Conservation (phyloP, 169 alveolate species). For the Plasmodium blacklocki region DNA sequence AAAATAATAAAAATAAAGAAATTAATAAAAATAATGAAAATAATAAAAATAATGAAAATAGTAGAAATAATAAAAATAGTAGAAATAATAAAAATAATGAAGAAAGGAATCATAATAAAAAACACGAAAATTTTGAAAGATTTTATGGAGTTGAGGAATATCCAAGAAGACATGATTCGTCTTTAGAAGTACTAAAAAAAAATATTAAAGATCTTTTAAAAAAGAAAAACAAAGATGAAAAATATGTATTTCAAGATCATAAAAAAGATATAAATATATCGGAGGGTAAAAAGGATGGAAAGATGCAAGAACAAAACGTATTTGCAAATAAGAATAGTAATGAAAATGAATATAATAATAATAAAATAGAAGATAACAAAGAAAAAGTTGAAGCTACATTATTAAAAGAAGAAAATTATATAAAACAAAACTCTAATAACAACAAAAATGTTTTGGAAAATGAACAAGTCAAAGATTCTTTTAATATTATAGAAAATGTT, state of each 20-base stretch:
- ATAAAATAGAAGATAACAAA: too few relatives aligned
- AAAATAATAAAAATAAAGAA: neutral
- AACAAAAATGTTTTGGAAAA: too few relatives aligned
- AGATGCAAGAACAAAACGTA: too few relatives aligned
- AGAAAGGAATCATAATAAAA: neutral
- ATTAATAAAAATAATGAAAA: neutral
- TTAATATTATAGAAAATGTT: too few relatives aligned
- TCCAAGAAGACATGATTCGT: constrained; percentile 68
- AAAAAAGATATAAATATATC: constrained; percentile 1
- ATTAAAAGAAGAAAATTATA: too few relatives aligned
- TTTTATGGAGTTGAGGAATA: constrained; percentile 7
- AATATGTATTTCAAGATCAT: neutral
- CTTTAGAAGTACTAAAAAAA: constrained; percentile 48
- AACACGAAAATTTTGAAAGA: constrained; percentile 31
- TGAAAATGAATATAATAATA: too few relatives aligned
- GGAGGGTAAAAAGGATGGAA: too few relatives aligned
- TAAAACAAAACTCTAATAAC: too few relatives aligned
- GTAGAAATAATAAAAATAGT: neutral
- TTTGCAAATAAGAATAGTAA: too few relatives aligned
- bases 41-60: neutral
- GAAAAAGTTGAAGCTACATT: too few relatives aligned
- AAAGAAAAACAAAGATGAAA: constrained; percentile 21
- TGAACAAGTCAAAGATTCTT: too few relatives aligned
- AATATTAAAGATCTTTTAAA: constrained; percentile 43
- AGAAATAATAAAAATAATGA: neutral